Conservation (phyloP, 2,329 filamentous ascomycete species). For the Pseudogymnoascus sp. region DNA sequence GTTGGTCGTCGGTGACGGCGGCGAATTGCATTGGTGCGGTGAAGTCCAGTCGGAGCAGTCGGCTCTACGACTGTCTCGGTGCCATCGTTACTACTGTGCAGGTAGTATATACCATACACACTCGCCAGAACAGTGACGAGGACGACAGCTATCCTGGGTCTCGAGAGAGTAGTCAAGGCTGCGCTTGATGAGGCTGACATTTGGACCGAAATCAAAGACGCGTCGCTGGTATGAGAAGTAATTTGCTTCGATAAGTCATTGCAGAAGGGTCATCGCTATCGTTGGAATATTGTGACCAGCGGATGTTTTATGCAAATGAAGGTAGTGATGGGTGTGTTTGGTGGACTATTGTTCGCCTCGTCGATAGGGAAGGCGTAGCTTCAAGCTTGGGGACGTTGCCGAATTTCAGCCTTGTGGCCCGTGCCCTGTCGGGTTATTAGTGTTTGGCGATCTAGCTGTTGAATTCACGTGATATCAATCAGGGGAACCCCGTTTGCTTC, state of each 20-base stretch:
- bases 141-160: constrained; percentile 48
- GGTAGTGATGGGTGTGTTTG: background rate
- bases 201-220: background rate
- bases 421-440: background rate
- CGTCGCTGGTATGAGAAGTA: background rate
- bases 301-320: background rate
- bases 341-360: background rate
- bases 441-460: background rate
- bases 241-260: background rate
- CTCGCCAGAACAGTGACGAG: constrained; percentile 49
- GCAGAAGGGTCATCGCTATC: background rate
- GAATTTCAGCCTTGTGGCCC: constrained; percentile 7
- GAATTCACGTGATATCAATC: background rate
- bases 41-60: constrained; percentile 33
- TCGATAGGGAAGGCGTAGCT: background rate
- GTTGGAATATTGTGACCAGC: background rate
- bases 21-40: constrained; percentile 61
- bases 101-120: constrained; percentile 50
- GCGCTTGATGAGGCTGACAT: constrained; percentile 38
- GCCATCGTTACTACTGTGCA: constrained; percentile 38
- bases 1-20: constrained; percentile 32
- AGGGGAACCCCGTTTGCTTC: background rate
- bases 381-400: background rate
- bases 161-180: constrained; percentile 45
- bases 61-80: constrained; percentile 15